A percentile compares a stretch with the other conserved stretches of the same genome.
Evolutionary conservation across 371 early-diverging fungal species (phyloP).

Genomic region (Entomophthora muscae): DNA sequence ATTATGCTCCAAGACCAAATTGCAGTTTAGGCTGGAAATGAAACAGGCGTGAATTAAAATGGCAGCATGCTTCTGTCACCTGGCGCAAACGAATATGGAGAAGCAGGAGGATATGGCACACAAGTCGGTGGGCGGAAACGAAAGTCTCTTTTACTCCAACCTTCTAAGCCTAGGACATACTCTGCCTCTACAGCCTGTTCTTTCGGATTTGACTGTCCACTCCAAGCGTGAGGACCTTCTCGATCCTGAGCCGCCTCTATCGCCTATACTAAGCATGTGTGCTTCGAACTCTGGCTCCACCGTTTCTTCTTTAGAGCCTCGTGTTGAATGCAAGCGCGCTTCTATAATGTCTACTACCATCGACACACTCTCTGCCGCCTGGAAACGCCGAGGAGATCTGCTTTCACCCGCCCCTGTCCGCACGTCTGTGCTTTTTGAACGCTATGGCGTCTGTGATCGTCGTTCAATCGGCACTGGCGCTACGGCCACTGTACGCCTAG

Average conservation of each 20-base stretch:
- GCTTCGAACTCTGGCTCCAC: not conserved
- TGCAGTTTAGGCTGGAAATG: too few species aligned
- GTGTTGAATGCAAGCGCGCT: not conserved
- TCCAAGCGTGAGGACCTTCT: not conserved
- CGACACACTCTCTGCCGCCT: not conserved
- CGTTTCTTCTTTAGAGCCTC: not conserved
- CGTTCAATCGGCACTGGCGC: conserved; percentile 77
- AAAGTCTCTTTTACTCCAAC: too few species aligned
- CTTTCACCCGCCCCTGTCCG: not conserved
- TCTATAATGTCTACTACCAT: not conserved
- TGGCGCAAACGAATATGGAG: too few species aligned
- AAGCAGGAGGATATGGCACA: too few species aligned
- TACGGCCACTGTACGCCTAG: conserved; percentile 73
- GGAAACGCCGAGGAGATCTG: not conserved
- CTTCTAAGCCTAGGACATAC: too few species aligned
- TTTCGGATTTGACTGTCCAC: not conserved
- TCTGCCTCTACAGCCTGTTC: too few species aligned
- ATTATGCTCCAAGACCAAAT: too few species aligned
- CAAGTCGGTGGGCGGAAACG: too few species aligned
- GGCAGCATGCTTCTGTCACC: too few species aligned
- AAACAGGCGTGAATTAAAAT: too few species aligned
- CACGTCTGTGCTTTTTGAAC: conserved; percentile 18
- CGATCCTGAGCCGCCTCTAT: too few species aligned
- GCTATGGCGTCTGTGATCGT: conserved; percentile 61
- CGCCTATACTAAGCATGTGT: not conserved